Evolutionary conservation across 805 yeast species (phyloP).

Genomic region (Cyberlindnera mycetangii): DNA sequence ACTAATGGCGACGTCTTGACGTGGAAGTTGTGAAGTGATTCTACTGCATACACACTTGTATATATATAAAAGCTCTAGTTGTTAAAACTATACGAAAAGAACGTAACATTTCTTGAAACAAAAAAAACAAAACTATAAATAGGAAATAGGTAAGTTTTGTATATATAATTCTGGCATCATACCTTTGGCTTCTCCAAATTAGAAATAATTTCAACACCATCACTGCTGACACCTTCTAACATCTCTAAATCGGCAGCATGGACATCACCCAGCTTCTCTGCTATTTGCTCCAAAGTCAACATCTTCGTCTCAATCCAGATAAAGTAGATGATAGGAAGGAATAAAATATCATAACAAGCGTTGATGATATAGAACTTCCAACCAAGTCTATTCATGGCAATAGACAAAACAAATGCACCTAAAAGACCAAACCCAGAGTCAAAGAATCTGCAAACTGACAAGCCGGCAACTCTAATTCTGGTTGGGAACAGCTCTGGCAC

Average conservation of each 20-base stretch:
- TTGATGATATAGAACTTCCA: conserved; percentile 29
- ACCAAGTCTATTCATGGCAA: conserved; percentile 27
- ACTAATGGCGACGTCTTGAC: conserved; percentile 11
- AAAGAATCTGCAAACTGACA: conserved; percentile 9
- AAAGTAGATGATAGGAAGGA: conserved; percentile 25
- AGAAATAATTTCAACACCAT: not conserved
- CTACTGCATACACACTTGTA: not conserved
- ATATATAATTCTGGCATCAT: not conserved
- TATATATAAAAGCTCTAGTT: not conserved
- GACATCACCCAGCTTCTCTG: conserved; percentile 24
- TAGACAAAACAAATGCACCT: conserved; percentile 20
- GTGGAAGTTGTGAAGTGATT: conserved; percentile 21
- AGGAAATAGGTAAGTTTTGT: no score
- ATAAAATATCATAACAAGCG: conserved; percentile 25
- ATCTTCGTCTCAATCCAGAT: conserved; percentile 32
- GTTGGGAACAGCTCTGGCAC: conserved; percentile 13
- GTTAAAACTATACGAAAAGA: conserved; percentile 15
- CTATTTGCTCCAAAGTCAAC: conserved; percentile 31
- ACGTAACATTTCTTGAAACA: no score
- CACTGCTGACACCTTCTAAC: not conserved
- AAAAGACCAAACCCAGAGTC: conserved; percentile 15
- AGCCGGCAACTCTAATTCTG: conserved; percentile 10
- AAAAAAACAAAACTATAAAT: not conserved
- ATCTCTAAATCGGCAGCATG: conserved; percentile 7
- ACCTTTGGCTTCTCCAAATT: conserved; percentile 6